phyloP scores from a whole-genome alignment of 2,329 filamentous ascomycete genomes.

The Penicillium frequentans region DNA sequence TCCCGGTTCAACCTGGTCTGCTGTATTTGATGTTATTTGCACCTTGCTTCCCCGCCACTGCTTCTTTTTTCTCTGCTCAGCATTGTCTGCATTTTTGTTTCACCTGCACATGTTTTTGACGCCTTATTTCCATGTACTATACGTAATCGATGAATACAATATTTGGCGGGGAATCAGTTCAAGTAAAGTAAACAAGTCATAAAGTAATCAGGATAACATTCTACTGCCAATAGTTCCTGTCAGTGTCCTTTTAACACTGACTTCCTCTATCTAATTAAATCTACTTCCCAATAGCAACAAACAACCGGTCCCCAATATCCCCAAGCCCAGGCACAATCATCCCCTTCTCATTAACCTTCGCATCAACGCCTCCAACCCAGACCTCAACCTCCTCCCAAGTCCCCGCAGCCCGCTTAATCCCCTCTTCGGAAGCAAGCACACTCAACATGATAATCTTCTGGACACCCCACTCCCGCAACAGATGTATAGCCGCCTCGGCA shows the following conservation, averaged over 20 bases:
- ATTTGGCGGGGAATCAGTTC: slow-evolving; percentile 27
- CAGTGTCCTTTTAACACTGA: no score
- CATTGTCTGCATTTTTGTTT: slow-evolving; percentile 24
- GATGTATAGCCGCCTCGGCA: slow-evolving; percentile 84
- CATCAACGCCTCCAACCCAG: slow-evolving; percentile 80
- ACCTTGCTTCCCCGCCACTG: slow-evolving; percentile 26
- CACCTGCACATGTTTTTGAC: slow-evolving; percentile 30
- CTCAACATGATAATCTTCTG: slow-evolving; percentile 73
- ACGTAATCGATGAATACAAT: slow-evolving; percentile 38
- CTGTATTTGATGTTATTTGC: slow-evolving; percentile 29
- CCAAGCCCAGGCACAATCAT: slow-evolving; percentile 91
- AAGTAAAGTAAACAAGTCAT: neutral
- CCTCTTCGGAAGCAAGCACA: slow-evolving; percentile 70
- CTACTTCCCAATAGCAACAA: slow-evolving; percentile 83
- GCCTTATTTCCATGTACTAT: slow-evolving; percentile 39
- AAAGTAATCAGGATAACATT: neutral
- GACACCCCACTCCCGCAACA: slow-evolving; percentile 88
- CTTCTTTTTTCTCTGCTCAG: slow-evolving; percentile 17
- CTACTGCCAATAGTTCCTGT: no score
- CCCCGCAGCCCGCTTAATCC: slow-evolving; percentile 68
- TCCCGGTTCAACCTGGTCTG: slow-evolving; percentile 1
- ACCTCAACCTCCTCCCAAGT: slow-evolving; percentile 71
- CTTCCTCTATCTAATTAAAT: neutral
- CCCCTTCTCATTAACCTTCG: slow-evolving; percentile 67
- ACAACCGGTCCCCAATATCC: slow-evolving; percentile 87